These are phyloP conservation scores for Echeveria elegans DNA, from an alignment of 164 flowering plant genomes.

Conservation along the genomic window DNA sequence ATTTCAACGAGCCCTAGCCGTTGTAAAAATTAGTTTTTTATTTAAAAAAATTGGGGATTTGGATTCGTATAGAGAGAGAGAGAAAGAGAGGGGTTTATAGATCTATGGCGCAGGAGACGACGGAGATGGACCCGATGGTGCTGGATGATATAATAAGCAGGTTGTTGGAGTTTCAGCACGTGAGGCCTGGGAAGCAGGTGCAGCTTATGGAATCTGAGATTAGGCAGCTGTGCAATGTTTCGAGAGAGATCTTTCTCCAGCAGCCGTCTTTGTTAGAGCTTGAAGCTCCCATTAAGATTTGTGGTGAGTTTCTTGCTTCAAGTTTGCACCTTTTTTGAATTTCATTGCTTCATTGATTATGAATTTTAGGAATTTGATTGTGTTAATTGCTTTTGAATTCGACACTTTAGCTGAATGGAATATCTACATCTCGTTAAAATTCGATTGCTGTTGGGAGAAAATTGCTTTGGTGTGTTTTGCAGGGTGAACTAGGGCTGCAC, in stretches of 20 bases:
- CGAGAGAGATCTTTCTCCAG: conserved; percentile 39
- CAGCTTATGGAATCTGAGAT: conserved; percentile 36
- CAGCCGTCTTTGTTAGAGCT: conserved; percentile 49
- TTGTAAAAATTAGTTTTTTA: background rate
- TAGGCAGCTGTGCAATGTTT: conserved; percentile 34
- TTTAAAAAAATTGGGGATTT: background rate
- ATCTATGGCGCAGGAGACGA: conserved; percentile 9
- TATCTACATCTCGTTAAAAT: background rate
- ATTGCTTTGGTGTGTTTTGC: background rate
- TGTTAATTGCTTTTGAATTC: background rate
- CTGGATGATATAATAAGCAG: conserved; percentile 26
- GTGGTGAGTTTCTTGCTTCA: conserved; percentile 26
- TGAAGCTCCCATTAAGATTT: conserved; percentile 55
- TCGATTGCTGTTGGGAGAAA: background rate
- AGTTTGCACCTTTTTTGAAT: background rate
- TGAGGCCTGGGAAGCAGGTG: conserved; percentile 27
- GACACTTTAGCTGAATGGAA: background rate
- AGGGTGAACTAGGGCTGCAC: background rate
- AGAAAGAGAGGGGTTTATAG: background rate
- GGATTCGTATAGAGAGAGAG: background rate
- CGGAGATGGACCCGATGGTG: conserved; percentile 21
- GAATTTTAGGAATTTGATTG: background rate
- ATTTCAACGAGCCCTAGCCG: background rate
- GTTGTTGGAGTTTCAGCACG: conserved; percentile 25
- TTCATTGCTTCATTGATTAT: background rate